These are phyloP conservation scores for Buddleja alternifolia DNA, from an alignment of 257 asterid genomes.

Conservation along the genomic window DNA sequence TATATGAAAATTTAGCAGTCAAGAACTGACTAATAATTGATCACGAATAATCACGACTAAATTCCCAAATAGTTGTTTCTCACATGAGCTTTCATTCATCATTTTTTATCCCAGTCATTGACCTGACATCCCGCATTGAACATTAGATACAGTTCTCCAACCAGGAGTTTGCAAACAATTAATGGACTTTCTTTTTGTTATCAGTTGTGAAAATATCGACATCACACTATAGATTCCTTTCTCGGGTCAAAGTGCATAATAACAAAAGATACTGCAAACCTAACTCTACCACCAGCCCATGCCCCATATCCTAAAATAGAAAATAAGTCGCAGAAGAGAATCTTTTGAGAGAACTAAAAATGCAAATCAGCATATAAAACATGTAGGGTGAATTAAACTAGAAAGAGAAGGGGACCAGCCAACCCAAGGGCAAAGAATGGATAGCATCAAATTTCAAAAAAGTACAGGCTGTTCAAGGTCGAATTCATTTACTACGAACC, in stretches of 20 bases:
- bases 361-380: not conserved
- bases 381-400: not conserved
- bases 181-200: not conserved
- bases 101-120: not conserved
- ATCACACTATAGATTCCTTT: not conserved
- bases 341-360: conserved; percentile 5
- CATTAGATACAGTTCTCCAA: not conserved
- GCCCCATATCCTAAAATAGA: not conserved
- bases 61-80: conserved; percentile 4
- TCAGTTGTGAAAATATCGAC: not conserved
- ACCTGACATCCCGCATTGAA: conserved; percentile 5
- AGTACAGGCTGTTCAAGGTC: not conserved
- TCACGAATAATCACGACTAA: conserved; percentile 8
- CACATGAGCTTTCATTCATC: not conserved
- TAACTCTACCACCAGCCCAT: not conserved
- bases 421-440: not conserved
- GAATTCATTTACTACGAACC: conserved; percentile 51
- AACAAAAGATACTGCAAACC: not conserved
- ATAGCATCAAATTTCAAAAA: not conserved
- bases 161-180: conserved; percentile 8
- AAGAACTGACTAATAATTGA: conserved; percentile 1
- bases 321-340: not conserved
- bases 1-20: conserved; percentile 10
- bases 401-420: not conserved
- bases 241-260: not conserved